Conservation (phyloP, 306 rosid genomes). For the Dryas alaskensis region DNA sequence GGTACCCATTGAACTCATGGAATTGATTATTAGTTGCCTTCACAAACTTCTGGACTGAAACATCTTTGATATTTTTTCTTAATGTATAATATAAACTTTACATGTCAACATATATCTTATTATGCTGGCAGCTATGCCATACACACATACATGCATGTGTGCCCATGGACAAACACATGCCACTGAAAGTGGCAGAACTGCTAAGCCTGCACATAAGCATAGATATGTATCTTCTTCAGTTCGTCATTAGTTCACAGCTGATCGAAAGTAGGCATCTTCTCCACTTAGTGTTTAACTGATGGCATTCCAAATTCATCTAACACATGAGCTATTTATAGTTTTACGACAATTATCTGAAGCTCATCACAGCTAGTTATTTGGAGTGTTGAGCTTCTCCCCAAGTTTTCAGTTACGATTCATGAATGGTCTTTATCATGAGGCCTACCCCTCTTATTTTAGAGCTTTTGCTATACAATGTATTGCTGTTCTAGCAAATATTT, state of each 20-base stretch:
- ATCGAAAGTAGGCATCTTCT: not conserved
- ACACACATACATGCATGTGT: not conserved
- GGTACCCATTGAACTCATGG: conserved; percentile 47
- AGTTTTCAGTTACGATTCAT: not conserved
- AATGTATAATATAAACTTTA: not conserved
- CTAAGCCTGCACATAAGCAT: not conserved
- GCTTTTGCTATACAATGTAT: not conserved
- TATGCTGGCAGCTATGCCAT: not conserved
- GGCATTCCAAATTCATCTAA: not conserved
- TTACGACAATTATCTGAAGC: not conserved
- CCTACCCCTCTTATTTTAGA: not conserved
- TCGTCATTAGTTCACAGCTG: not conserved
- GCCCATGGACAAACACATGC: not conserved
- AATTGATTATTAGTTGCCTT: conserved; percentile 9
- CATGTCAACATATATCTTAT: not conserved
- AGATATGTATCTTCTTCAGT: not conserved
- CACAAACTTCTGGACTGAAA: not conserved
- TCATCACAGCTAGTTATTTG: not conserved
- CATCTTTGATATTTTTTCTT: not conserved
- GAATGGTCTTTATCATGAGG: not conserved
- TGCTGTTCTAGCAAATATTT: conserved; percentile 5
- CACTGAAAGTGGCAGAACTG: not conserved
- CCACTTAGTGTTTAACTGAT: not conserved
- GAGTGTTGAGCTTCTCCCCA: not conserved
- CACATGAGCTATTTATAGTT: not conserved